Evolutionary conservation across 352 stramenopile species (phyloP), one percentile per base, ranked within the genome.

Genomic region (Globisporangium megalacanthum): DNA sequence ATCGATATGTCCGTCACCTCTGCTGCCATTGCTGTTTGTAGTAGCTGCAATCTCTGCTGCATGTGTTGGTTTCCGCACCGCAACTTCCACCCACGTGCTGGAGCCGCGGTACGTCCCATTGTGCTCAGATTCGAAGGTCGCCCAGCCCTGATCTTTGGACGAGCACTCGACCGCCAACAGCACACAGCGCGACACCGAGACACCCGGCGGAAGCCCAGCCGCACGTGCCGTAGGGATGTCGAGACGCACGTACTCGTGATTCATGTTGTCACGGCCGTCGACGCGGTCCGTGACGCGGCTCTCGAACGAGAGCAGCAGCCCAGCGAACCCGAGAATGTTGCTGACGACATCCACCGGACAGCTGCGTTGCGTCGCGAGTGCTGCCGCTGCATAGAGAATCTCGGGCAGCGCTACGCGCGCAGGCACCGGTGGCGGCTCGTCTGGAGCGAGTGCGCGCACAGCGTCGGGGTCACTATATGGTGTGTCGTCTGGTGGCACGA

Each of bases 131-230:
- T 63, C 62, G 29, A 71, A 61, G 3, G 61, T 75, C 15, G 82
- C 79, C 82, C 82, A 92, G 14, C 79, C 82, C 54, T 92, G 82
- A 52, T 92, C 82, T 39, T 83, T 79, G 2, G 82, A 90, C 42
- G 63, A 61, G 46, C 72, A 86, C 46, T 92, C 77, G 14, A 68
- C 73, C 7, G 79, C 69, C 31, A 88, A 19, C 20, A 77, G 56
- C 11, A 65, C 56, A 41, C 79, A 88, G 17, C 66, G 64, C 31
- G 58, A 69, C 25, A 73, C 49, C 17, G 64, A 46, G 11, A 88
- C 61, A n/a, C 79, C 82, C 1, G 35, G 15, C 1, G 82, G 77
- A 19, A 89, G 52, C 68, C 56, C 50, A 86, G 52, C 46, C 56
- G 49, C 53, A 85, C 17, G 56, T 85, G 22, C 11, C 22, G 17